These are phyloP conservation scores for Vigna reflexopilosa DNA, from an alignment of 306 rosid species.

Conservation along the genomic window DNA sequence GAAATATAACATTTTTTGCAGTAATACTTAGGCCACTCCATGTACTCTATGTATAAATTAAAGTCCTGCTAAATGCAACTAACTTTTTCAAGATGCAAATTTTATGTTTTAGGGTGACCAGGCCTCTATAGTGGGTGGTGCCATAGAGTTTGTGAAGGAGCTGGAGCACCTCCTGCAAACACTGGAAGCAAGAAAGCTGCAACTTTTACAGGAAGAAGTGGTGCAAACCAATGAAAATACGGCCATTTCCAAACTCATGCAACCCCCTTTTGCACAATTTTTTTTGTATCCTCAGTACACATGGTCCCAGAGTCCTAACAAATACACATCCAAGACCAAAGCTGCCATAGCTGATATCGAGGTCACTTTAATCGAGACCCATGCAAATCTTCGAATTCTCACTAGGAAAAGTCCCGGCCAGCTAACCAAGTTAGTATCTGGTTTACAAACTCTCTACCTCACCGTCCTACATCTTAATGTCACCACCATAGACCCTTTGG, in stretches of 20 bases:
- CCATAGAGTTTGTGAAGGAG: slow-evolving; percentile 88
- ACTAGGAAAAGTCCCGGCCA: slow-evolving; percentile 60
- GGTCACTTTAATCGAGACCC: slow-evolving; percentile 89
- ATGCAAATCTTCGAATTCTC: slow-evolving; percentile 82
- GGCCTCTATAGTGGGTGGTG: slow-evolving; percentile 96
- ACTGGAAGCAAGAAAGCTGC: slow-evolving; percentile 80
- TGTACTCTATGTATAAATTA: neutral
- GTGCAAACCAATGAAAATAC: slow-evolving; percentile 45
- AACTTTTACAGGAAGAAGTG: slow-evolving; percentile 49
- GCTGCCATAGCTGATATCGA: slow-evolving; percentile 88
- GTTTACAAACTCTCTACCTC: slow-evolving; percentile 71
- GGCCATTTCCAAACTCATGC: slow-evolving; percentile 41
- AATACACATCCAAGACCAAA: slow-evolving; percentile 60
- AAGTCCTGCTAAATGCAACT: neutral
- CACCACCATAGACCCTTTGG: slow-evolving; percentile 67
- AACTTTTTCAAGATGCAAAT: neutral
- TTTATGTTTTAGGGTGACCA: slow-evolving; percentile 80
- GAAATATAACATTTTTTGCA: slow-evolving; percentile 14
- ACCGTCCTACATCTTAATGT: slow-evolving; percentile 87
- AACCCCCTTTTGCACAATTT: slow-evolving; percentile 68
- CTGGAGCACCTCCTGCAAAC: slow-evolving; percentile 77
- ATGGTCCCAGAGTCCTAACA: slow-evolving; percentile 71
- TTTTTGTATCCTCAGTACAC: slow-evolving; percentile 67
- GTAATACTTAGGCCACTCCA: neutral
- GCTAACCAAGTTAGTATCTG: slow-evolving; percentile 68